A percentile compares a stretch with the other conserved stretches of the same genome.
Evolutionary conservation across 2,329 filamentous ascomycete genomes (phyloP).

Genomic region (Penicillium olsonii): DNA sequence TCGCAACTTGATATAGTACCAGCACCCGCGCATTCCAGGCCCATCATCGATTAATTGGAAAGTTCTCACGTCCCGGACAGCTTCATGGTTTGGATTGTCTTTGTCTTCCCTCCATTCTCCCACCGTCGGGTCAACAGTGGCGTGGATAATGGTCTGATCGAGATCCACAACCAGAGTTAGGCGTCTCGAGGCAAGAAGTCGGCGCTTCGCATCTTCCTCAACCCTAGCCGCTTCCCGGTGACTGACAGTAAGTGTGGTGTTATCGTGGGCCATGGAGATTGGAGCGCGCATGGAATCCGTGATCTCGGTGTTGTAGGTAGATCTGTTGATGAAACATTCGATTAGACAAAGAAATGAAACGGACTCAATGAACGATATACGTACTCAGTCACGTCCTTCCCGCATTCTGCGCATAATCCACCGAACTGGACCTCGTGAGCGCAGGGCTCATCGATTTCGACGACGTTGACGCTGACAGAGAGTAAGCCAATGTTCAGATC

Average conservation of each 20-base stretch:
- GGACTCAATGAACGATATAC: conserved; percentile 21
- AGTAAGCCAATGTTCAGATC: not conserved
- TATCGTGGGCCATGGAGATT: conserved; percentile 94
- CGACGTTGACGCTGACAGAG: conserved; percentile 53
- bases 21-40: conserved; percentile 73
- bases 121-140: conserved; percentile 93
- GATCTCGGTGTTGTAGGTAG: conserved; percentile 77
- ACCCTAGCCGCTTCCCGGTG: conserved; percentile 74
- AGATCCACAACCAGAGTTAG: conserved; percentile 94
- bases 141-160: conserved; percentile 98
- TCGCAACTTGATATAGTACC: conserved; percentile 98
- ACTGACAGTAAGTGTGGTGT: conserved; percentile 83
- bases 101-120: conserved; percentile 92
- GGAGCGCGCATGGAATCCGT: conserved; percentile 82
- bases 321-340: conserved; percentile 35
- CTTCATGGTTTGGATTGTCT: conserved; percentile 84
- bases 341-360: conserved; percentile 6
- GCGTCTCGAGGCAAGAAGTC: conserved; percentile 77
- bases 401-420: conserved; percentile 87
- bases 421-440: conserved; percentile 88
- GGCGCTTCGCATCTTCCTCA: conserved; percentile 82
- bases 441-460: conserved; percentile 87
- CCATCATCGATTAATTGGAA: conserved; percentile 91
- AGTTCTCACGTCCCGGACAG: conserved; percentile 81
- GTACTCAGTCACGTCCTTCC: conserved; percentile 90